These are phyloP conservation scores for Epichloe baconii DNA, from an alignment of 2,329 filamentous ascomycete species.

Conservation along the genomic window DNA sequence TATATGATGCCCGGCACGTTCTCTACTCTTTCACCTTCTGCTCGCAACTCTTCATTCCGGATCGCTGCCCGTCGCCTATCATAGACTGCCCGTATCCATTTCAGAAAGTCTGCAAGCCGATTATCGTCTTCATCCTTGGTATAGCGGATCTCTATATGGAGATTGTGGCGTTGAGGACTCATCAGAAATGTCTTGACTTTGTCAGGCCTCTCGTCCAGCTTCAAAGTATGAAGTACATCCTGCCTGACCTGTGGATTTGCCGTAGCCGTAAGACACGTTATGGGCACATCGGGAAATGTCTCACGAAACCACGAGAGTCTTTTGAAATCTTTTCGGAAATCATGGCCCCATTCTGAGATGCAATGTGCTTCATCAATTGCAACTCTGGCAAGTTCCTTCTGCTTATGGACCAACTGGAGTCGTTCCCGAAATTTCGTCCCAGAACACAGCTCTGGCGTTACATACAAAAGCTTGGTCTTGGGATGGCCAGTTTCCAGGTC, in stretches of 20 bases:
- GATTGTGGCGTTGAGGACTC: constrained; percentile 69
- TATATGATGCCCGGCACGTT: constrained; percentile 70
- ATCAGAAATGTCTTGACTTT: constrained; percentile 66
- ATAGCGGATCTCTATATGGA: constrained; percentile 84
- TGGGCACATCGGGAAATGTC: constrained; percentile 70
- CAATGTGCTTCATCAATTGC: constrained; percentile 94
- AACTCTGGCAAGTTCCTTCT: constrained; percentile 74
- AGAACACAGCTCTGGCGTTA: constrained; percentile 82
- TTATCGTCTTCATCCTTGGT: constrained; percentile 62
- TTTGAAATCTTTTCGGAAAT: constrained; percentile 90
- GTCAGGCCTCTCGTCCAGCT: constrained; percentile 45
- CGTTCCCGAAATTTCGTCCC: constrained; percentile 63
- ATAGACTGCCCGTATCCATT: constrained; percentile 65
- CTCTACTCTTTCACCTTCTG: constrained; percentile 40
- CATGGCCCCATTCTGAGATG: constrained; percentile 96
- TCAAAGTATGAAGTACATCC: constrained; percentile 70
- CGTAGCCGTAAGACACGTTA: constrained; percentile 88
- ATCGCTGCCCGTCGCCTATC: constrained; percentile 48
- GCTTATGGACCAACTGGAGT: constrained; percentile 59
- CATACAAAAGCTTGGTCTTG: constrained; percentile 70
- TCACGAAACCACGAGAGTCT: constrained; percentile 74
- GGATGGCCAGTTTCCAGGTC: constrained; percentile 86
- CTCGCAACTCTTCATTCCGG: constrained; percentile 44
- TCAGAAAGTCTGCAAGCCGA: constrained; percentile 59
- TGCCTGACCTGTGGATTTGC: constrained; percentile 67